phyloP scores from a whole-genome alignment of 78 protist genomes.

The Planoprotostelium fungivorum region DNA sequence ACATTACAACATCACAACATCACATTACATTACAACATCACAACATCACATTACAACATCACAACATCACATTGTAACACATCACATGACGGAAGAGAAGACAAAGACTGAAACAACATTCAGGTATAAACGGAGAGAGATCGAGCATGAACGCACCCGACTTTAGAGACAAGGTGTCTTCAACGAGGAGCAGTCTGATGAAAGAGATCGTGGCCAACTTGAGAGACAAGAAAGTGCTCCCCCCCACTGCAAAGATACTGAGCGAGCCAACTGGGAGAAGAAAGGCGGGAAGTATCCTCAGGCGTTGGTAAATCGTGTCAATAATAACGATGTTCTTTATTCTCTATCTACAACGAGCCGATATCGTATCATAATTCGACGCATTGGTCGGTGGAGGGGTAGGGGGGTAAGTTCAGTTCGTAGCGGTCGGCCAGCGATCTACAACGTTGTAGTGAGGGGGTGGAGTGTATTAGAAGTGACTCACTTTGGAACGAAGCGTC shows the following conservation, averaged over 20 bases:
- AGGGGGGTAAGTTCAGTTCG: conserved; percentile 51
- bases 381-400: conserved; percentile 37
- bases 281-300: too few relatives aligned
- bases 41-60: too few relatives aligned
- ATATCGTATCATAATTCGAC: conserved; percentile 29
- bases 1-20: not conserved
- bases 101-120: too few relatives aligned
- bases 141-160: not conserved
- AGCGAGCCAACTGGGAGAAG: too few relatives aligned
- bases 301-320: too few relatives aligned
- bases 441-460: not conserved
- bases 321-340: too few relatives aligned
- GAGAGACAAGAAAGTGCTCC: not conserved
- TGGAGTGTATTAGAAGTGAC: too few relatives aligned
- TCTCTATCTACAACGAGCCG: not conserved
- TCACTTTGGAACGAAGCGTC: conserved; percentile 75
- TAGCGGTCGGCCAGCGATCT: conserved; percentile 19
- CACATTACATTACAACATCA: too few relatives aligned
- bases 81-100: too few relatives aligned
- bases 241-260: too few relatives aligned
- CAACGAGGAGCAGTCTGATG: not conserved
- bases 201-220: not conserved
- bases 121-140: not conserved
- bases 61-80: too few relatives aligned
- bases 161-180: not conserved